phyloP scores from a whole-genome alignment of 805 yeast species.

The Zygosaccharomyces lentus region DNA sequence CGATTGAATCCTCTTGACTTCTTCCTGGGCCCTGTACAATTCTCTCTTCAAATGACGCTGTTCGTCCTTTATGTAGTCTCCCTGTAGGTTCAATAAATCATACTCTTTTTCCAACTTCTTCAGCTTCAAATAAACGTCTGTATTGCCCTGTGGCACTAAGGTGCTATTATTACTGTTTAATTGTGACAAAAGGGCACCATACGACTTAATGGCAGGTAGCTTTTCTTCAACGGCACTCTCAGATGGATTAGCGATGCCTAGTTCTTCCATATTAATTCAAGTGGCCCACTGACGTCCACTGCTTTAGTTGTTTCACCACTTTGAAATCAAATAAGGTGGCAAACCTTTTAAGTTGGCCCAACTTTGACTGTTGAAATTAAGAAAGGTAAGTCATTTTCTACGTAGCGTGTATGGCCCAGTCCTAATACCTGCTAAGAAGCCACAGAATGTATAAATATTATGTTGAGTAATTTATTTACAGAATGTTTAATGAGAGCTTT shows the following conservation, averaged over 20 bases:
- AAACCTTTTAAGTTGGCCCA: neutral
- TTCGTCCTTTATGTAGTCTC: constrained; percentile 96
- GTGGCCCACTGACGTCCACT: neutral
- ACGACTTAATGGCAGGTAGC: constrained; percentile 29
- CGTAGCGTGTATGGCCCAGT: neutral
- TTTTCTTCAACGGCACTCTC: constrained; percentile 35
- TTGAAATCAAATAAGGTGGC: neutral
- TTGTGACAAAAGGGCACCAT: constrained; percentile 31
- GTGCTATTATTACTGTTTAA: constrained; percentile 23
- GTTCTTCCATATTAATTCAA: constrained; percentile 49
- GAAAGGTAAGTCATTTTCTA: neutral
- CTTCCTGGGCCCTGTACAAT: constrained; percentile 94
- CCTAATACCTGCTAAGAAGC: no score
- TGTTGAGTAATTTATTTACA: neutral
- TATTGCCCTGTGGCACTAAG: constrained; percentile 28
- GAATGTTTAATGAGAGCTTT: neutral
- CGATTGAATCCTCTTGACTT: constrained; percentile 93
- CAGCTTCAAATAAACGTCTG: constrained; percentile 76
- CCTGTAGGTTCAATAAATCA: constrained; percentile 81
- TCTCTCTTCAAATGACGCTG: constrained; percentile 95
- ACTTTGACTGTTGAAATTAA: neutral
- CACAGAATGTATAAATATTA: no score
- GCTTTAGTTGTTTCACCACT: neutral
- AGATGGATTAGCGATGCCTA: constrained; percentile 45
- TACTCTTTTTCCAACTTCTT: constrained; percentile 89